phyloP scores from a whole-genome alignment of 306 rosid species.

The Vachellia collinsii region DNA sequence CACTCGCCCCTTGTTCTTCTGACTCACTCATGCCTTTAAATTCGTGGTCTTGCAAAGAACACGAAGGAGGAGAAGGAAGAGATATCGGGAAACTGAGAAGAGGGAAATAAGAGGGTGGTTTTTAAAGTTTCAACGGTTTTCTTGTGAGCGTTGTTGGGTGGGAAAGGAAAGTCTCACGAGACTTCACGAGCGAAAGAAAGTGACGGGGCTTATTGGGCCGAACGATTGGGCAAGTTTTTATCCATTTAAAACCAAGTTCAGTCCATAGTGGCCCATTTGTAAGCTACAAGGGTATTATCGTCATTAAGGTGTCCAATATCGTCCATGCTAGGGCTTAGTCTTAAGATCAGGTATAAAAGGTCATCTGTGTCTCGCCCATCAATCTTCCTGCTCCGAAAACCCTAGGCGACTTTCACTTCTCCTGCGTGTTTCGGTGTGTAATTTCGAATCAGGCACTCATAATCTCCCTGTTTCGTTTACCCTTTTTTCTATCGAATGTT shows the following conservation, averaged over 20 bases:
- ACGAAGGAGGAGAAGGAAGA: background rate
- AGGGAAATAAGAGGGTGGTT: constrained; percentile 18
- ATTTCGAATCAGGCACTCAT: background rate
- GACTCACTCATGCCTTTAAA: constrained; percentile 31
- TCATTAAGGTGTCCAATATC: background rate
- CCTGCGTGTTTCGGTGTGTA: background rate
- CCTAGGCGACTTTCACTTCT: constrained; percentile 30
- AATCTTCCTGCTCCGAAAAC: constrained; percentile 32
- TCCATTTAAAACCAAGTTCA: background rate
- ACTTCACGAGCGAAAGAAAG: background rate
- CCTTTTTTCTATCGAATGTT: background rate
- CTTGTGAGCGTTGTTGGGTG: constrained; percentile 40
- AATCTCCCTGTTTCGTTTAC: background rate
- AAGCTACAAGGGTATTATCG: constrained; percentile 27
- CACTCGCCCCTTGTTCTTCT: background rate
- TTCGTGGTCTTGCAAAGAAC: background rate
- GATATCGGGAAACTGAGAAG: constrained; percentile 10
- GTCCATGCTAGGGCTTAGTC: constrained; percentile 50
- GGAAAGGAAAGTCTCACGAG: background rate
- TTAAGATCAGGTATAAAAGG: constrained; percentile 18
- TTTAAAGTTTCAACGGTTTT: constrained; percentile 40
- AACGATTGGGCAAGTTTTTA: background rate
- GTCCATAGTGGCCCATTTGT: background rate
- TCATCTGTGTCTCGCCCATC: background rate
- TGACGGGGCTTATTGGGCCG: background rate